phyloP scores from a whole-genome alignment of 176 grass and related monocot species.

The Carex parvula region DNA sequence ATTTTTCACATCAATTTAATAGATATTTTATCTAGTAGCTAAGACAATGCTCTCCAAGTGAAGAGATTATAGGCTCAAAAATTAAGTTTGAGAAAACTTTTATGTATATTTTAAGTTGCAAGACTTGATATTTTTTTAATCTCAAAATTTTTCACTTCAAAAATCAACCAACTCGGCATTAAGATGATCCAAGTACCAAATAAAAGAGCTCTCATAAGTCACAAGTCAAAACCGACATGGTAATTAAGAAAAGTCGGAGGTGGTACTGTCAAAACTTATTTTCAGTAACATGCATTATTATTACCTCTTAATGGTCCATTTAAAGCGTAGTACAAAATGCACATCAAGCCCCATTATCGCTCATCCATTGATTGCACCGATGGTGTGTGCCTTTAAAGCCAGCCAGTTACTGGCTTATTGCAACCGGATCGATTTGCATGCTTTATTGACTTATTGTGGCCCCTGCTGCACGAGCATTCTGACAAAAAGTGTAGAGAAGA shows the following conservation, averaged over 20 bases:
- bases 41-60: too few species aligned
- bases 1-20: background rate
- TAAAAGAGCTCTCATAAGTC: too few species aligned
- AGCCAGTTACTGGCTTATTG: background rate
- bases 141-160: too few species aligned
- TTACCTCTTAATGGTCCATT: constrained; percentile 9
- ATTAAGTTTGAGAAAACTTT: too few species aligned
- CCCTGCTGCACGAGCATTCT: background rate
- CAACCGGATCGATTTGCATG: background rate
- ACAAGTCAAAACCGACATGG: background rate
- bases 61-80: too few species aligned
- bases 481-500: background rate
- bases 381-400: background rate
- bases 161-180: too few species aligned
- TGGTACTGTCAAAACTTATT: background rate
- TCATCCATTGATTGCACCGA: constrained; percentile 8
- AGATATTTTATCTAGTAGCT: too few species aligned
- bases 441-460: background rate
- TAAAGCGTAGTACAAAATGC: constrained; percentile 6
- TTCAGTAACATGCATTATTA: background rate
- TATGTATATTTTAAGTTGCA: too few species aligned
- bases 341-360: background rate
- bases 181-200: too few species aligned
- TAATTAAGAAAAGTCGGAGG: background rate
- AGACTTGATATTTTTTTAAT: too few species aligned